Evolutionary conservation across 1,284 basidiomycete species (phyloP), one percentile per base, ranked within the genome.

Genomic region (Xanthoconium separans): DNA sequence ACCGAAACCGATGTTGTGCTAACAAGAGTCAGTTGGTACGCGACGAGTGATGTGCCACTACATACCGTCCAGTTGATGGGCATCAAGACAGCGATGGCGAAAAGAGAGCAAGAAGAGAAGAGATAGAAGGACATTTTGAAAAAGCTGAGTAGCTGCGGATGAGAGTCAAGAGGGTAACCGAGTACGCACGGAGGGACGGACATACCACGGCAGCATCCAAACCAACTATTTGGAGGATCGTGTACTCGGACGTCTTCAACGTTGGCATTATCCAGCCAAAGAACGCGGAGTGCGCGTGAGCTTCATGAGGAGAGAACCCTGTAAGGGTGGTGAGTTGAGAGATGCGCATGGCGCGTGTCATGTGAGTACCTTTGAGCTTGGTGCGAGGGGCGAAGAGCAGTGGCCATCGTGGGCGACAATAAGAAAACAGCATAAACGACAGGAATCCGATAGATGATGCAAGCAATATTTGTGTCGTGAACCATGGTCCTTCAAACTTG

Each of bases 251-350:
- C 0, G 91, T 93, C 53, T 82, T 79, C 52, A 98, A 79, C 0
- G 95, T 98, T 1, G 96, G 96, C 59, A 94, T 70, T 59, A 98
- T 91, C 96, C 96, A 99, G 20, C 93, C 93, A 72, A 98, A 94
- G 73, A 96, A 91, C 0, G 88, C 85, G 54, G 82, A 78, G 61
- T 89, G 89, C 6, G 85, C 84, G 66, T 95, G 91, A 1, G 89
- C 89, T 71, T 94, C 91, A 63, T 93, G 90, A 16, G 93, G 91
- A 6, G 93, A 93, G 74, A 95, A 95, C 3, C 87, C 91, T 91
- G 64, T 9, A 29, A 4, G 22, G n/a, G 37, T 9, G 34, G 49
- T 59, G 22, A 63, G 50, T 37, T 10, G 36, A n/a, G 36, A 37
- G 7, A 37, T 27, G 27, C 6, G 27, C 9, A 37, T 16, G 16